phyloP scores from a whole-genome alignment of 495 filamentous ascomycete genomes.

The Penicillium manginii region DNA sequence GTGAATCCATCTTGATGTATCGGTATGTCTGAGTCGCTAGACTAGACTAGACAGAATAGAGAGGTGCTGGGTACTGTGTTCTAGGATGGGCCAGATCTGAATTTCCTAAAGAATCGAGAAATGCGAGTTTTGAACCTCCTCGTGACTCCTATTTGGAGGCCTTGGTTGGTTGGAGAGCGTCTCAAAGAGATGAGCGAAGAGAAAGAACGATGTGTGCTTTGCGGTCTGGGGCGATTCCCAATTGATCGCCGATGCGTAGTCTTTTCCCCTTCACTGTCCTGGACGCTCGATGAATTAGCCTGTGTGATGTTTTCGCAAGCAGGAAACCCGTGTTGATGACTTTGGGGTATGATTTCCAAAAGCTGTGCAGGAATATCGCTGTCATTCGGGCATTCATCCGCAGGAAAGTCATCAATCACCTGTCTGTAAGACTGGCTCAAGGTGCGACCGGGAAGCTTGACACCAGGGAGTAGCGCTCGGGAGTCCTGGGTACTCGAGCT shows the following conservation, averaged over 20 bases:
- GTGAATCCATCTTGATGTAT: conserved; percentile 33
- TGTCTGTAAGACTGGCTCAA: conserved; percentile 10
- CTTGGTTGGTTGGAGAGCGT: background rate
- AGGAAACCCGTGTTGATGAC: background rate
- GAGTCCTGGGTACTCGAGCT: background rate
- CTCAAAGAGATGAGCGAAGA: background rate
- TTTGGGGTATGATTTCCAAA: background rate
- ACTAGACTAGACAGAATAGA: background rate
- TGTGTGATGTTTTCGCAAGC: background rate
- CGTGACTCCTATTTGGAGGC: background rate
- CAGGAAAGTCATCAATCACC: conserved; percentile 4
- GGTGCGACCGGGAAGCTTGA: conserved; percentile 1
- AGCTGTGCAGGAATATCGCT: background rate
- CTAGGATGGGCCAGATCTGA: background rate
- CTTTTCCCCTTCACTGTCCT: background rate
- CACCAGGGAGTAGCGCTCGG: background rate
- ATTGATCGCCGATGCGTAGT: background rate
- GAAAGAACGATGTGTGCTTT: background rate
- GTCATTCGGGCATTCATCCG: background rate
- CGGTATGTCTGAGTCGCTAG: background rate
- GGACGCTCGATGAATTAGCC: background rate
- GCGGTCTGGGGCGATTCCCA: background rate
- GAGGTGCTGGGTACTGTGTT: background rate
- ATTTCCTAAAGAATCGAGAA: background rate
- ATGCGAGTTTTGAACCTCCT: background rate